phyloP scores from a whole-genome alignment of 2,329 filamentous ascomycete genomes.

The Mycosphaerella sp. region DNA sequence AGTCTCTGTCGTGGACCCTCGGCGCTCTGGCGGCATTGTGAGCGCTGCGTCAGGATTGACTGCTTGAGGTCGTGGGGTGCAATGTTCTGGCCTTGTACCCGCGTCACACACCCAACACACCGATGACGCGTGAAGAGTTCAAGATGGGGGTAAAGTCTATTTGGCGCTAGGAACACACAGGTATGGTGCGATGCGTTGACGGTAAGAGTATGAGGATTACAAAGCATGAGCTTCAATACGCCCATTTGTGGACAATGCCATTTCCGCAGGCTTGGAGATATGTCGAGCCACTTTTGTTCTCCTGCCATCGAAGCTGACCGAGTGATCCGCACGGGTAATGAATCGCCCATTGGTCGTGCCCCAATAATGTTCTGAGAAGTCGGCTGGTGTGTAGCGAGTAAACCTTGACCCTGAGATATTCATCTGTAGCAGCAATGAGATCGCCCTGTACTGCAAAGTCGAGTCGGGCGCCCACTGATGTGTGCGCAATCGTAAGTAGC shows the following conservation, averaged over 20 bases:
- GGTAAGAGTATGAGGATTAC: not conserved
- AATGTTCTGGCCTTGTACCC: too few relatives aligned
- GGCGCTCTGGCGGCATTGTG: constrained; percentile 1
- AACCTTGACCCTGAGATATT: constrained; percentile 21
- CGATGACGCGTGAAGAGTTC: not conserved
- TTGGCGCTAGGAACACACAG: not conserved
- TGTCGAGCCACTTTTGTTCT: constrained; percentile 17
- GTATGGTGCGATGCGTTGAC: not conserved
- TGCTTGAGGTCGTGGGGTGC: not conserved
- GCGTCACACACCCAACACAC: not conserved
- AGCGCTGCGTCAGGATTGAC: not conserved
- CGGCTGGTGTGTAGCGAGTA: constrained; percentile 23
- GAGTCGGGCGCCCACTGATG: constrained; percentile 2
- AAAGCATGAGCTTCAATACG: constrained; percentile 4
- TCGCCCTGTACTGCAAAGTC: constrained; percentile 9
- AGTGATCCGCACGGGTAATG: constrained; percentile 1
- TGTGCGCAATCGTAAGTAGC: constrained; percentile 12
- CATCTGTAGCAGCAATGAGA: constrained; percentile 23
- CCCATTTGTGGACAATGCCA: constrained; percentile 20
- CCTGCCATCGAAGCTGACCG: constrained; percentile 18
- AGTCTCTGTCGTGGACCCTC: constrained; percentile 5
- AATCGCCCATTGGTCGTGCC: not conserved
- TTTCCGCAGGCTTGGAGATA: constrained; percentile 24
- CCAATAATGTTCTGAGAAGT: constrained; percentile 15
- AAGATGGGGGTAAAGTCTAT: not conserved